phyloP scores from a whole-genome alignment of 2,329 filamentous ascomycete genomes.

The Epicoccum sorghinum region DNA sequence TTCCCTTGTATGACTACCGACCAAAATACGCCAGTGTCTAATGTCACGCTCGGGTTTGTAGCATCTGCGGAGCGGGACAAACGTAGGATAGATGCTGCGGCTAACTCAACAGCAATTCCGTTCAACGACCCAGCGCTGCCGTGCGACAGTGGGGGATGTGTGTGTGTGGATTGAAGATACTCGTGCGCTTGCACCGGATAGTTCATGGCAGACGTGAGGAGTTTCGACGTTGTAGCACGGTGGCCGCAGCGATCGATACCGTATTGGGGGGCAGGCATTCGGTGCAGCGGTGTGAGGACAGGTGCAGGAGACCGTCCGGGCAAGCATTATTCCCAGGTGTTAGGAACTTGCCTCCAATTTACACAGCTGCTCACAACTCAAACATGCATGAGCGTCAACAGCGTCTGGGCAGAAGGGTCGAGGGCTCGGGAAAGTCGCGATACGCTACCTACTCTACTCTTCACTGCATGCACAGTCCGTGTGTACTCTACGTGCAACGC shows the following conservation, averaged over 20 bases:
- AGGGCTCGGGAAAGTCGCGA: no score
- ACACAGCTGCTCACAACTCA: no score
- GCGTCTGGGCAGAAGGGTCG: no score
- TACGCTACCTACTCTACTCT: no score
- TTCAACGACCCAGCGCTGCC: slow-evolving; percentile 8
- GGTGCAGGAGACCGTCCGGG: neutral
- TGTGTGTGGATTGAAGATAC: neutral
- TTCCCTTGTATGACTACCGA: slow-evolving; percentile 1
- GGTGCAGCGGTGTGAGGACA: slow-evolving; percentile 13
- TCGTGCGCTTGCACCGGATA: slow-evolving; percentile 9
- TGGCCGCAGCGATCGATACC: slow-evolving; percentile 4
- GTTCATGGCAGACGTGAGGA: slow-evolving; percentile 10
- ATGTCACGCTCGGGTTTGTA: slow-evolving; percentile 10
- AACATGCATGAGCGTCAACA: no score
- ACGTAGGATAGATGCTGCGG: slow-evolving; percentile 13
- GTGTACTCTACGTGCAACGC: no score
- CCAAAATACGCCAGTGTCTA: slow-evolving; percentile 3
- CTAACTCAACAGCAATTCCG: slow-evolving; percentile 7
- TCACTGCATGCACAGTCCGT: no score
- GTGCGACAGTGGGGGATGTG: slow-evolving; percentile 2
- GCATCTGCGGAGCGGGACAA: slow-evolving; percentile 15
- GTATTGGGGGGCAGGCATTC: neutral
- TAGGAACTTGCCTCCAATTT: no score
- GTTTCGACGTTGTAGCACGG: slow-evolving; percentile 10
- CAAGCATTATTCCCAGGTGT: no score